Base-by-base conservation (phyloP, 768 basidiomycete genomes). In the Butyriboletus loyo region DNA sequence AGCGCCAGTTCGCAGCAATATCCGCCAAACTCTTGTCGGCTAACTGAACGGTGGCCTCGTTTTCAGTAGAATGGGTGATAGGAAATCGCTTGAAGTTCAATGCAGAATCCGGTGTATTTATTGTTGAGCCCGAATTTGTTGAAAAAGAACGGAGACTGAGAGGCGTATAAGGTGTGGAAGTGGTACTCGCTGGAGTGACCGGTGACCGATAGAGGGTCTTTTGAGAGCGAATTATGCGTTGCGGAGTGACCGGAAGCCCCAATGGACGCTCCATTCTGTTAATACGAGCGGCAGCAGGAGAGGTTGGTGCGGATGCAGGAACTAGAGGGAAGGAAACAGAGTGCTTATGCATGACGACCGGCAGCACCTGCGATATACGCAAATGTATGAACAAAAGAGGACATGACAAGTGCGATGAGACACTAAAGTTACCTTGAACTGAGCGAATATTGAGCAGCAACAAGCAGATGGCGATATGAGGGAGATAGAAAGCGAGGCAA, bases 1-100 rank as follows among this genome's bases (percentile, higher is more conserved):
- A 83, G 50, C 87, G 78, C 88, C 88, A 90, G 64, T 81, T 87
- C 31, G 79, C 77, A 5, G 84, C 79, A 35, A 83, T 77, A 64
- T 86, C 82, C 15, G 82, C 80, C 22, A 83, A 72, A 61, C 76
- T 78, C 57, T 69, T 72, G 57, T 76, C 74, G 58, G 77, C 77
- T 40, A 65, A 46, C 57, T 66, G 49, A 38, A 43, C 15, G 34
- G 46, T 14, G 7, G 22, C 17, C 32, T 68, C 66, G 35, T 75
- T 73, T 59, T 79, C 79, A 13, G 76, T 80, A 17, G 79, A 82
- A 30, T 66, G 59, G 21, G 73, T 62, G 40, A 73, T 68, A 35
- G 74, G 64, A 65, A 77, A 66, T 47, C 75, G 77, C 56, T 78
- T 77, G 46, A 72, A 56, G 56, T 67, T 68, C 11, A 71, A 59